These are phyloP conservation scores for Diutina mesorugosa DNA, from an alignment of 1,139 yeast species.

Conservation along the genomic window DNA sequence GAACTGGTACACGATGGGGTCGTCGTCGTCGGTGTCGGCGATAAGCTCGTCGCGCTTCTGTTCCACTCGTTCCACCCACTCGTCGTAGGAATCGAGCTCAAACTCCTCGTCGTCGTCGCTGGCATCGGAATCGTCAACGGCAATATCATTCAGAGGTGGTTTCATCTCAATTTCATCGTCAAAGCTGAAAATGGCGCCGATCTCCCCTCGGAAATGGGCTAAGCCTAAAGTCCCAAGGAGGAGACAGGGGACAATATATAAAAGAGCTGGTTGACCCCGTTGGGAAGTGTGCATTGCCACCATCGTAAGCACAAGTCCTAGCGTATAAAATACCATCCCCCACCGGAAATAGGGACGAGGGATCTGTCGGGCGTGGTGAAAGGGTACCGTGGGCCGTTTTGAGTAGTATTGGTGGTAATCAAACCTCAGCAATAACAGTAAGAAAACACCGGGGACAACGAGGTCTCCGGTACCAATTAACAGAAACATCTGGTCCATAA, in stretches of 20 bases:
- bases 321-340: conserved; percentile 28
- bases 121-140: conserved; percentile 14
- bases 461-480: conserved; percentile 51
- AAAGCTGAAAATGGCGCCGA: conserved; percentile 21
- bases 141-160: background rate
- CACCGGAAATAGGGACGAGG: conserved; percentile 32
- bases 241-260: conserved; percentile 47
- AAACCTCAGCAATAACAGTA: conserved; percentile 36
- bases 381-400: conserved; percentile 3
- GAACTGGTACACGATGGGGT: background rate
- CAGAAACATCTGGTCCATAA: background rate
- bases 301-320: conserved; percentile 33
- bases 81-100: conserved; percentile 6
- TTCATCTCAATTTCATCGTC: conserved; percentile 6
- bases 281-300: conserved; percentile 22
- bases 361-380: conserved; percentile 18
- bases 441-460: conserved; percentile 41
- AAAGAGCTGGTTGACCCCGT: conserved; percentile 54
- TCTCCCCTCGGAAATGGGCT: conserved; percentile 27
- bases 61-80: background rate
- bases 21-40: background rate
- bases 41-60: background rate
- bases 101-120: conserved; percentile 5
- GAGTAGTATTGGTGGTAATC: conserved; percentile 30
- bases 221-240: conserved; percentile 17